Conservation (phyloP, 345 rosid species). For the Eucalyptus cloeziana region DNA sequence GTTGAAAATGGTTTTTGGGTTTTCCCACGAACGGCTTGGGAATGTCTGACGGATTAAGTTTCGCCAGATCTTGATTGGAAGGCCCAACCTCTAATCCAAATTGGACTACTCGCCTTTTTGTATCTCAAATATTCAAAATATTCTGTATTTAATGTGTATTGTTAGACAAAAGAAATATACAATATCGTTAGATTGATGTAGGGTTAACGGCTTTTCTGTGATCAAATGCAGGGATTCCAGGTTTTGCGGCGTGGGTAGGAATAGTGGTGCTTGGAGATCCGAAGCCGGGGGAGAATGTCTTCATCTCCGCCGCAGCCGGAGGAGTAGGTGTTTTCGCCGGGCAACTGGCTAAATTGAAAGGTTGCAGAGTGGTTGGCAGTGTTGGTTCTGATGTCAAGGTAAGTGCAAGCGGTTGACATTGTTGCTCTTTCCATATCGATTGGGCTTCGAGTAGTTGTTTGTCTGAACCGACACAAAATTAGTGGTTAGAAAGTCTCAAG, state of each 20-base stretch:
- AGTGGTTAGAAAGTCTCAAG: not conserved
- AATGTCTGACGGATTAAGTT: not conserved
- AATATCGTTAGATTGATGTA: not conserved
- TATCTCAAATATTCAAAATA: not conserved
- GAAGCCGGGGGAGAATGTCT: constrained; percentile 13
- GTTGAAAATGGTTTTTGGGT: not conserved
- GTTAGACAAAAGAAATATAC: not conserved
- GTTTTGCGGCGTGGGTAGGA: constrained; percentile 32
- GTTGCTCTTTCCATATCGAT: not conserved
- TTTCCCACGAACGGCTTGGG: not conserved
- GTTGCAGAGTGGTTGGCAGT: constrained; percentile 27
- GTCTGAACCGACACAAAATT: not conserved
- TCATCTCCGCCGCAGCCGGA: constrained; percentile 35
- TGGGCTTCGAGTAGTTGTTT: not conserved
- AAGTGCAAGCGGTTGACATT: not conserved
- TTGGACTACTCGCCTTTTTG: not conserved
- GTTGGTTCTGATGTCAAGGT: constrained; percentile 30
- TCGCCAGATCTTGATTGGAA: not conserved
- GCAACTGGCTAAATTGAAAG: constrained; percentile 27
- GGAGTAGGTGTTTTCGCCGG: constrained; percentile 34
- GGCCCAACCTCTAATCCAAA: not conserved
- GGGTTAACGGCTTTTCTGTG: not conserved
- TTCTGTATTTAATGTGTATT: not conserved
- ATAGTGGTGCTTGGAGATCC: constrained; percentile 17
- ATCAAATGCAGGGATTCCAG: constrained; percentile 13